phyloP scores from a whole-genome alignment of 306 rosid species.

The Cicer arietinum region DNA sequence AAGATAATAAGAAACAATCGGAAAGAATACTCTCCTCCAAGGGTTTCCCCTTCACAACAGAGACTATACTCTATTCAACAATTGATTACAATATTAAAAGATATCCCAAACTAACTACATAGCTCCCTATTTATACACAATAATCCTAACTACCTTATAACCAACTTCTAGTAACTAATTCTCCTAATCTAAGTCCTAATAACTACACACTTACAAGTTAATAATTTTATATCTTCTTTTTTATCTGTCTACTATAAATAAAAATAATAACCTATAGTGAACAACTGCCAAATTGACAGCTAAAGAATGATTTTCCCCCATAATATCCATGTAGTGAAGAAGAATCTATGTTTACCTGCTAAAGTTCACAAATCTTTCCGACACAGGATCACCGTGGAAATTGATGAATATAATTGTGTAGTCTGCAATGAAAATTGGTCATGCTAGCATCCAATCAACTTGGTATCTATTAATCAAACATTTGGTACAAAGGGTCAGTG shows the following conservation, averaged over 20 bases:
- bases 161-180: too few relatives aligned
- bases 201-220: not conserved
- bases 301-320: not conserved
- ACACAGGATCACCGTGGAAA: constrained; percentile 23
- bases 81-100: too few relatives aligned
- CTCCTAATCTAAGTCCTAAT: too few relatives aligned
- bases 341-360: constrained; percentile 42
- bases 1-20: too few relatives aligned
- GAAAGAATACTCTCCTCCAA: too few relatives aligned
- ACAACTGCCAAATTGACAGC: not conserved
- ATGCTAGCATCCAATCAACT: constrained; percentile 57
- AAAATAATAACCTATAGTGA: constrained; percentile 18
- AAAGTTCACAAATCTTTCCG: constrained; percentile 23
- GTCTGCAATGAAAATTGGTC: constrained; percentile 1
- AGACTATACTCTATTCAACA: too few relatives aligned
- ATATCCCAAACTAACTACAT: too few relatives aligned
- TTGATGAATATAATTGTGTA: constrained; percentile 9
- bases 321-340: not conserved
- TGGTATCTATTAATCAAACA: constrained; percentile 47
- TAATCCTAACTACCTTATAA: too few relatives aligned
- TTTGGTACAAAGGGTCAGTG: constrained; percentile 3
- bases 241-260: not conserved
- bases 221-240: constrained; percentile 7
- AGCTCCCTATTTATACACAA: too few relatives aligned
- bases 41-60: too few relatives aligned